phyloP scores from a whole-genome alignment of 495 filamentous ascomycete genomes.

The Podospora didyma region DNA sequence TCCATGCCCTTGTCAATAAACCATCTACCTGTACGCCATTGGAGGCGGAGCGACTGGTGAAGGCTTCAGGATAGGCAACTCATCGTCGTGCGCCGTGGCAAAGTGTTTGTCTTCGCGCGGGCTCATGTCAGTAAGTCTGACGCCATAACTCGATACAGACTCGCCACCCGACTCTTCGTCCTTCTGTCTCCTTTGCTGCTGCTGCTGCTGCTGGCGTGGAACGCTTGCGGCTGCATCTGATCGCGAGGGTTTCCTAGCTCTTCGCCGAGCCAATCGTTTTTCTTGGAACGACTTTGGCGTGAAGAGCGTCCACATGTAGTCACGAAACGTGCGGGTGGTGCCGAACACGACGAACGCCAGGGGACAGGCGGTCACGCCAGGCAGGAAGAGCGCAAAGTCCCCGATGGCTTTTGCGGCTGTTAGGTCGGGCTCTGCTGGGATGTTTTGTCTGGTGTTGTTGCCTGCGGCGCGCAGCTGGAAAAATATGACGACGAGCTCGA shows the following conservation, averaged over 20 bases:
- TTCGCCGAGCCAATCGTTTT: background rate
- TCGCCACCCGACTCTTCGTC: background rate
- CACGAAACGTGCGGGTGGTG: conserved; percentile 35
- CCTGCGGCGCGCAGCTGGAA: conserved; percentile 36
- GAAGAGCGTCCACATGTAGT: conserved; percentile 15
- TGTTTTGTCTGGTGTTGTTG: conserved; percentile 29
- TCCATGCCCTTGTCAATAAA: too few species aligned
- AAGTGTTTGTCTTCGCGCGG: background rate
- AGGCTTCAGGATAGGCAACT: background rate
- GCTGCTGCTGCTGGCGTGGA: background rate
- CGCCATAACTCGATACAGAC: background rate
- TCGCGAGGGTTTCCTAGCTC: background rate
- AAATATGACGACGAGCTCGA: conserved; percentile 40
- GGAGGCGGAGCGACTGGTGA: too few species aligned
- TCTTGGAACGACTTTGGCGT: conserved; percentile 8
- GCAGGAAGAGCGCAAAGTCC: conserved; percentile 42
- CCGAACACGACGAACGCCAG: conserved; percentile 40
- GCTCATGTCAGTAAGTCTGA: background rate
- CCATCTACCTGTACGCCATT: too few species aligned
- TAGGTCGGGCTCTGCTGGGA: conserved; percentile 32
- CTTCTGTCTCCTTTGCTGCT: too few species aligned
- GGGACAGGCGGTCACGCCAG: conserved; percentile 37
- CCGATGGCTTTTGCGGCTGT: conserved; percentile 26
- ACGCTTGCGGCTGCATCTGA: background rate
- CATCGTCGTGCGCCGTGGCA: background rate